Evolutionary conservation across 1,284 basidiomycete species (phyloP).

Genomic region (Ganoderma lingzhi): DNA sequence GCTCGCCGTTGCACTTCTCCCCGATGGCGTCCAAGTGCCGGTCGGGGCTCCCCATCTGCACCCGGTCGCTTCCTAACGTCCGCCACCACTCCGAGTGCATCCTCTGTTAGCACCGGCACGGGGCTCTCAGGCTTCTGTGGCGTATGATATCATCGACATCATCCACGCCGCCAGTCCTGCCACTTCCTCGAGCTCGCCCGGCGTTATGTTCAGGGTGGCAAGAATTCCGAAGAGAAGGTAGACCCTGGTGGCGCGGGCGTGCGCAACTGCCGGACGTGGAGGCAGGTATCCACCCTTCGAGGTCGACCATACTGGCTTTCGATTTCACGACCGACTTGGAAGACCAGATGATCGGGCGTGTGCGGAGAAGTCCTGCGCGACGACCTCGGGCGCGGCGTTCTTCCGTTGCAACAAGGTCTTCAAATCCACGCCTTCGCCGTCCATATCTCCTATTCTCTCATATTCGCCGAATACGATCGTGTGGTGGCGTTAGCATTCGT

Average conservation of each 20-base stretch:
- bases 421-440: constrained; percentile 1
- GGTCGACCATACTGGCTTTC: not conserved
- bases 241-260: constrained; percentile 2
- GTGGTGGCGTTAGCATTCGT: not conserved
- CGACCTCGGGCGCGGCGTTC: not conserved
- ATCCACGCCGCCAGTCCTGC: not conserved
- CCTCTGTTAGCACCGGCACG: not conserved
- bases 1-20: constrained; percentile 25
- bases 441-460: not conserved
- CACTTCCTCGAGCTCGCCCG: not conserved
- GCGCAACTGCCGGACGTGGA: not conserved
- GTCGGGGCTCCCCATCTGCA: constrained; percentile 9
- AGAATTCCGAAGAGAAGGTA: not conserved
- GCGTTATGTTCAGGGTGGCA: not conserved
- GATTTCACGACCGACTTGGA: not conserved
- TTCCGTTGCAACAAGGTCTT: not conserved
- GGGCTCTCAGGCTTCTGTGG: not conserved
- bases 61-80: not conserved
- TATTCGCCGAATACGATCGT: constrained; percentile 1
- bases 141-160: not conserved
- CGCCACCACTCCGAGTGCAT: not conserved
- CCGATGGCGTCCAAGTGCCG: constrained; percentile 29
- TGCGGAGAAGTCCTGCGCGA: not conserved
- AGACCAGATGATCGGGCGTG: constrained; percentile 6
- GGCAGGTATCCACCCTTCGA: constrained; percentile 5